phyloP scores from a whole-genome alignment of 2,329 filamentous ascomycete genomes.

The Fusarium cicatricum region DNA sequence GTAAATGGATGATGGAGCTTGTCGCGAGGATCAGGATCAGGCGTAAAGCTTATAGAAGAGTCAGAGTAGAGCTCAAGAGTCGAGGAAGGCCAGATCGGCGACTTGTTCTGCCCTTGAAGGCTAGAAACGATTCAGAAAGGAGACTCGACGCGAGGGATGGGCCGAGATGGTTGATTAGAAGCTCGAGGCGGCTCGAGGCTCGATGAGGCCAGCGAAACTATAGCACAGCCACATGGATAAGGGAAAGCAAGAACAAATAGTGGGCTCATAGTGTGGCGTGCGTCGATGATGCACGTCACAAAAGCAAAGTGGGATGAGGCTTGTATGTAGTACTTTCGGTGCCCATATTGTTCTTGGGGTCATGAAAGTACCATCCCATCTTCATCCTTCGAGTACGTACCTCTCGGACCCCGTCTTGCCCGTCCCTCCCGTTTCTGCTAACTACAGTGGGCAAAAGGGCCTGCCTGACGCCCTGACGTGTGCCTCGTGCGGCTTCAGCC shows the following conservation, averaged over 20 bases:
- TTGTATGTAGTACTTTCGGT: constrained; percentile 9
- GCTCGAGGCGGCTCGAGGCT: constrained; percentile 28
- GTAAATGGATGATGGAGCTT: constrained; percentile 17
- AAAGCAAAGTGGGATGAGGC: constrained; percentile 17
- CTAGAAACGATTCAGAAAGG: constrained; percentile 29
- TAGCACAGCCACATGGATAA: constrained; percentile 39
- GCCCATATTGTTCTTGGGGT: not conserved
- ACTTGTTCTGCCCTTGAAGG: constrained; percentile 33
- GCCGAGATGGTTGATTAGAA: constrained; percentile 26
- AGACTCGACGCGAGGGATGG: constrained; percentile 36
- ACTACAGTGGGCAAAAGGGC: constrained; percentile 31
- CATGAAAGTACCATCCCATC: not conserved
- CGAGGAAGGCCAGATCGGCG: constrained; percentile 28
- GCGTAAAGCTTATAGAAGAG: not conserved
- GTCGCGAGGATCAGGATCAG: constrained; percentile 14
- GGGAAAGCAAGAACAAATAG: constrained; percentile 8
- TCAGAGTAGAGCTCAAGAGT: constrained; percentile 21
- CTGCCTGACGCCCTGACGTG: constrained; percentile 35
- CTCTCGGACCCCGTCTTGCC: constrained; percentile 23
- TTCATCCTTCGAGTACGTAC: constrained; percentile 2
- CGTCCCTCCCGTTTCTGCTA: constrained; percentile 10
- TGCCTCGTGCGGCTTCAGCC: constrained; percentile 35
- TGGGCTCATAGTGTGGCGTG: constrained; percentile 14
- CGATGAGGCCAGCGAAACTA: constrained; percentile 44
- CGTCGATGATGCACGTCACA: constrained; percentile 29